phyloP scores from a whole-genome alignment of 2,329 filamentous ascomycete genomes.

The Trichophyton equinum region DNA sequence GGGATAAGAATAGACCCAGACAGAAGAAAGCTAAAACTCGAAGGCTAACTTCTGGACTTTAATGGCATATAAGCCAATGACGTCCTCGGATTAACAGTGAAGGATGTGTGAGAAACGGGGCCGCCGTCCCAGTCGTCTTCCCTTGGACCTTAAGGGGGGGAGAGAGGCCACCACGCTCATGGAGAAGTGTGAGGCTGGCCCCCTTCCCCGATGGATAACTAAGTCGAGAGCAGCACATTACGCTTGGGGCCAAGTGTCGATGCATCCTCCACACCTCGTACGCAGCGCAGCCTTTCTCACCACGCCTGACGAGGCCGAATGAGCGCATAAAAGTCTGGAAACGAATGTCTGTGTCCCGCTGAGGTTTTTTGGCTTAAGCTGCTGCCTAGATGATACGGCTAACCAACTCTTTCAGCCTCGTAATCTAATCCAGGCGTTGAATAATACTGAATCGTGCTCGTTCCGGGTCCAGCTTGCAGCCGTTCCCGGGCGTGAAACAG shows the following conservation, averaged over 20 bases:
- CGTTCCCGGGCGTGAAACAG: neutral
- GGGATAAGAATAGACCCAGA: neutral
- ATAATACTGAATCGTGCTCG: neutral
- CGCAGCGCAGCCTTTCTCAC: neutral
- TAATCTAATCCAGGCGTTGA: neutral
- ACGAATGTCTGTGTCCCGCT: neutral
- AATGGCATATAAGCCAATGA: neutral
- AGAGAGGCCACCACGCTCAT: neutral
- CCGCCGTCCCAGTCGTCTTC: neutral
- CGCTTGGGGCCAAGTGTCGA: neutral
- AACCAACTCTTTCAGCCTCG: neutral
- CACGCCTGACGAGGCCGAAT: neutral
- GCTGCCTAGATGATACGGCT: too few relatives aligned
- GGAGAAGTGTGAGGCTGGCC: neutral
- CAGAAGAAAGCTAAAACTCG: neutral
- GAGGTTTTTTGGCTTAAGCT: neutral
- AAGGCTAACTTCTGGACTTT: neutral
- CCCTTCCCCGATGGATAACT: neutral
- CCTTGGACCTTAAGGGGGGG: neutral
- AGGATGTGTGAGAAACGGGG: neutral
- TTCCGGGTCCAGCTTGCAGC: neutral
- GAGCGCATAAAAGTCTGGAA: neutral
- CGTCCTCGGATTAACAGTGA: neutral
- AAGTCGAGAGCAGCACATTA: neutral
- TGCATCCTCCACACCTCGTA: neutral